A percentile compares a stretch with the other conserved stretches of the same genome.
phyloP scores from a whole-genome alignment of 129 eudicot genomes.

The Tagetes patula region DNA sequence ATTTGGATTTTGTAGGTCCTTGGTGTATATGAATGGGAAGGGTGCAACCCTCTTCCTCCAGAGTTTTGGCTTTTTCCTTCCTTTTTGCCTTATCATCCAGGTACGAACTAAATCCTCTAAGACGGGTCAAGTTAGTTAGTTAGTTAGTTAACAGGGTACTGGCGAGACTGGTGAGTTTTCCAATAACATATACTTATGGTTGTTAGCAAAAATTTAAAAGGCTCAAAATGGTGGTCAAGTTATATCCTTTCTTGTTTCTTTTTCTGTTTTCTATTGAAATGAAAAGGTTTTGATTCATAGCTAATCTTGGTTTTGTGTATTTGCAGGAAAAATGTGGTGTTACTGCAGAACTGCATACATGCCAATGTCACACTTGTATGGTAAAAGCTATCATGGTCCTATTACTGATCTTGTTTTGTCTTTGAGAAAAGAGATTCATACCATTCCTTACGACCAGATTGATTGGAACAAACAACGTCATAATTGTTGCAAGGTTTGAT shows the following conservation, averaged over 20 bases:
- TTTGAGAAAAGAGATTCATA: constrained; percentile 46
- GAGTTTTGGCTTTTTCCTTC: constrained; percentile 65
- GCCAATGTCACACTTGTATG: constrained; percentile 58
- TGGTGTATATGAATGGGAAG: constrained; percentile 42
- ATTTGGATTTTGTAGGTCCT: constrained; percentile 20
- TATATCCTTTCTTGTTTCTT: not conserved
- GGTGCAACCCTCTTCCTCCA: constrained; percentile 49
- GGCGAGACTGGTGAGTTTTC: no score
- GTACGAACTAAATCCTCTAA: not conserved
- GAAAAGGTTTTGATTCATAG: not conserved
- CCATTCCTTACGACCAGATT: constrained; percentile 38
- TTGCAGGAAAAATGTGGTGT: constrained; percentile 57
- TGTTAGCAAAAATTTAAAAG: no score
- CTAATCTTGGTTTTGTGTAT: constrained; percentile 4
- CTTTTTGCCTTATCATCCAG: constrained; percentile 40
- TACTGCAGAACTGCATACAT: constrained; percentile 55
- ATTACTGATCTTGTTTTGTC: constrained; percentile 46
- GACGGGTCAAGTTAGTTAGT: no score
- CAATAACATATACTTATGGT: no score
- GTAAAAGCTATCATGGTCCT: constrained; percentile 44
- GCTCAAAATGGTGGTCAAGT: not conserved
- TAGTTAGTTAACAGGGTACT: no score
- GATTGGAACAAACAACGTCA: constrained; percentile 58
- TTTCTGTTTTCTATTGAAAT: not conserved
- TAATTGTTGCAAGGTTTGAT: constrained; percentile 49